Conservation (phyloP, 2,329 filamentous ascomycete genomes). For the Bipolaris gigantea region DNA sequence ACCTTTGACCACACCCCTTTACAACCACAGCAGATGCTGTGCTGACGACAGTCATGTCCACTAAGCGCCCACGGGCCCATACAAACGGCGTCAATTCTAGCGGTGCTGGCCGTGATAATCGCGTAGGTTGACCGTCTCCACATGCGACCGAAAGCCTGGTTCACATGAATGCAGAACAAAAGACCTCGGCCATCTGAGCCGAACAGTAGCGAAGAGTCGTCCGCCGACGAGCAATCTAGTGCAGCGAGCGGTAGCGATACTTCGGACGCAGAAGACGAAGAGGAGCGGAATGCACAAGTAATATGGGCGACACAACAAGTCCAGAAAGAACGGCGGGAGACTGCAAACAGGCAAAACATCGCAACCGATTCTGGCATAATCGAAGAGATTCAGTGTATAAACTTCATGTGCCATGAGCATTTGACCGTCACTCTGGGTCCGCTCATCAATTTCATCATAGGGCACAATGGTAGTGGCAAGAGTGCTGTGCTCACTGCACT, state of each 20-base stretch:
- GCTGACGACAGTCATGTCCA: slow-evolving; percentile 36
- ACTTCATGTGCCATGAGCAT: slow-evolving; percentile 94
- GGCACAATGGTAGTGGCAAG: slow-evolving; percentile 96
- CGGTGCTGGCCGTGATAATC: slow-evolving; percentile 14
- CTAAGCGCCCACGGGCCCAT: slow-evolving; percentile 37
- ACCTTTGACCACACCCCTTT: background rate
- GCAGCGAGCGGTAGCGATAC: slow-evolving; percentile 13
- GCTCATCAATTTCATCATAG: slow-evolving; percentile 96
- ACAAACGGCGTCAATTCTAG: slow-evolving; percentile 22
- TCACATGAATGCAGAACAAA: slow-evolving; percentile 34
- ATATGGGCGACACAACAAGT: slow-evolving; percentile 37
- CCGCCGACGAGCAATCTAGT: slow-evolving; percentile 15
- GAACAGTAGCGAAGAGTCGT: slow-evolving; percentile 25
- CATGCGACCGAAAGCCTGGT: background rate
- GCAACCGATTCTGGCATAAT: slow-evolving; percentile 84
- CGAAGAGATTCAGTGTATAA: slow-evolving; percentile 80
- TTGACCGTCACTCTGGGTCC: slow-evolving; percentile 85
- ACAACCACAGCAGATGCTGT: slow-evolving; percentile 3
- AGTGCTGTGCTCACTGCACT: slow-evolving; percentile 93
- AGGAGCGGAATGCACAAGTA: slow-evolving; percentile 24
- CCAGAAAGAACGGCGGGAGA: slow-evolving; percentile 26
- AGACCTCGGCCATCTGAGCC: slow-evolving; percentile 30
- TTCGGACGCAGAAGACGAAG: slow-evolving; percentile 22
- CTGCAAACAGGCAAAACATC: slow-evolving; percentile 56
- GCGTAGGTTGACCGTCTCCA: slow-evolving; percentile 21